A percentile compares a stretch with the other conserved stretches of the same genome.
Conservation (phyloP, 1,284 basidiomycete genomes). For the Sporisorium sorghi region DNA sequence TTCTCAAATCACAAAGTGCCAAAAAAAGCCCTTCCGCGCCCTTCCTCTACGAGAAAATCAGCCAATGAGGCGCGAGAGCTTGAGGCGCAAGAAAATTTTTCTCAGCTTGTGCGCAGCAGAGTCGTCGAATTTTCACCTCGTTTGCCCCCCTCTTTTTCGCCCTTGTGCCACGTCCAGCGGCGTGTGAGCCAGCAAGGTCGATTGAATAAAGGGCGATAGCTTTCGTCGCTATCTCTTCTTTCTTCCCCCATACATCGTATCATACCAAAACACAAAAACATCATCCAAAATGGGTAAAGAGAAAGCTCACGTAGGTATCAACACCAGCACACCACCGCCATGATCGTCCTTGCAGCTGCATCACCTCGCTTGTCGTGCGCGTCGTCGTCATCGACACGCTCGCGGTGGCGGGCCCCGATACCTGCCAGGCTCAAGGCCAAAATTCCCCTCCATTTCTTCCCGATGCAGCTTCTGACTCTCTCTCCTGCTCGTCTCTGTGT, state of each 20-base stretch:
- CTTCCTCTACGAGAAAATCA: background rate
- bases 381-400: conserved; percentile 1
- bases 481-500: background rate
- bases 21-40: conserved; percentile 6
- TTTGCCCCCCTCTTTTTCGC: conserved; percentile 12
- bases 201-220: conserved; percentile 34
- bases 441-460: no score
- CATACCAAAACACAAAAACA: conserved; percentile 43
- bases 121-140: conserved; percentile 2
- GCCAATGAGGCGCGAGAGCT: conserved; percentile 36
- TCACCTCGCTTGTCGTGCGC: background rate
- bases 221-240: conserved; percentile 34
- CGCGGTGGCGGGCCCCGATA: conserved; percentile 1
- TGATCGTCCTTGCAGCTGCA: background rate
- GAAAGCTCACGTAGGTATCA: conserved; percentile 59
- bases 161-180: conserved; percentile 6
- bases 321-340: background rate
- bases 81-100: conserved; percentile 47
- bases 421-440: no score
- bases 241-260: conserved; percentile 52
- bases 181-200: conserved; percentile 17
- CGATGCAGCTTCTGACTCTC: conserved; percentile 14
- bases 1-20: conserved; percentile 14
- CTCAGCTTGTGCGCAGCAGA: conserved; percentile 30
- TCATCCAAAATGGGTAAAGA: conserved; percentile 64